Evolutionary conservation across 2,329 filamentous ascomycete species (phyloP).

Genomic region (Whalleya microplaca): DNA sequence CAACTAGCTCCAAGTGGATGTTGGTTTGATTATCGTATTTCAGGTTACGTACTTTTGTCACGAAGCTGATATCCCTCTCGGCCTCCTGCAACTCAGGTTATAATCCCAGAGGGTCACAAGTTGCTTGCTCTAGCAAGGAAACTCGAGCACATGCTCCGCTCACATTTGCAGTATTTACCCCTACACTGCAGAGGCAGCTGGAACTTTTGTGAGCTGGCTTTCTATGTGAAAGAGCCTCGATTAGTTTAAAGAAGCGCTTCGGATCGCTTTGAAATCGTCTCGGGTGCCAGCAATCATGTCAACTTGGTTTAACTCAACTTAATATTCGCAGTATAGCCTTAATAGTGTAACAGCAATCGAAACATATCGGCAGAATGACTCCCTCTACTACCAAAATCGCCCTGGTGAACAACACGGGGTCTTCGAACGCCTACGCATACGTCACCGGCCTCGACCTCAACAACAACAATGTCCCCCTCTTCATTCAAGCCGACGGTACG

Average conservation of each 20-base stretch:
- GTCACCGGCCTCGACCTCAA: conserved; percentile 69
- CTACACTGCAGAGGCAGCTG: conserved; percentile 1
- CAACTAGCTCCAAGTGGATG: conserved; percentile 8
- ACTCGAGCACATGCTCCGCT: conserved; percentile 25
- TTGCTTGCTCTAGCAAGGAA: conserved; percentile 22
- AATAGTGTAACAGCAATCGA: background rate
- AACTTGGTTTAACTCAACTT: background rate
- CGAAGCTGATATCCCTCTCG: conserved; percentile 5
- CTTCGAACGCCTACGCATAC: conserved; percentile 66
- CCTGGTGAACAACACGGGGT: conserved; percentile 67
- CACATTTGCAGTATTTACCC: conserved; percentile 6
- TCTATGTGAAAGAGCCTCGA: background rate
- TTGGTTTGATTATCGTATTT: conserved; percentile 16
- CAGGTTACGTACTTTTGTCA: conserved; percentile 19
- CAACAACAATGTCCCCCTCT: conserved; percentile 60
- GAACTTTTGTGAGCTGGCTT: conserved; percentile 7
- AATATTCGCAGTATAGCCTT: background rate
- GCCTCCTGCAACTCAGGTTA: background rate
- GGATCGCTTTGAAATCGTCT: background rate
- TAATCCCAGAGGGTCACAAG: conserved; percentile 20
- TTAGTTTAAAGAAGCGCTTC: background rate
- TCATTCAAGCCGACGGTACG: conserved; percentile 68
- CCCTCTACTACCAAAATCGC: conserved; percentile 59
- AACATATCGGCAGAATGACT: background rate
- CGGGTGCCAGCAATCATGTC: background rate